phyloP scores from a whole-genome alignment of 192 early-diverging fungal genomes.

The Backusella tuberculispora region DNA sequence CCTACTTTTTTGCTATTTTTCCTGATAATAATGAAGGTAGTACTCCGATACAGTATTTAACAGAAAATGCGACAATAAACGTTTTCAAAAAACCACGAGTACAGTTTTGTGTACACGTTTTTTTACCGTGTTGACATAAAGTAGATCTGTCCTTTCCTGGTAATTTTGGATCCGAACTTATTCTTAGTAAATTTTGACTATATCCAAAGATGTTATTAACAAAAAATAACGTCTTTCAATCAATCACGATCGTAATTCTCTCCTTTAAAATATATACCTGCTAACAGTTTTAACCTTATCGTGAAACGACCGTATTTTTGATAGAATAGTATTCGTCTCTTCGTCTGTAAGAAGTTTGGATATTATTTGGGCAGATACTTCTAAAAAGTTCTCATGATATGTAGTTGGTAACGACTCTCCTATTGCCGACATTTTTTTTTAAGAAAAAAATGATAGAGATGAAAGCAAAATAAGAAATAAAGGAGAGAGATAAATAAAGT shows the following conservation, averaged over 20 bases:
- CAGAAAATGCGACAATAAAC: constrained; percentile 59
- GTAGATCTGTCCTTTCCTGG: constrained; percentile 30
- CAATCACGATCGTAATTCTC: constrained; percentile 7
- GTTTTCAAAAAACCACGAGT: constrained; percentile 68
- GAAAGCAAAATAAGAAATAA: not conserved
- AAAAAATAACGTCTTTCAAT: constrained; percentile 20
- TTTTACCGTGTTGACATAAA: constrained; percentile 64
- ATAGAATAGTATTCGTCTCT: constrained; percentile 64
- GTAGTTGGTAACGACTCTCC: constrained; percentile 31
- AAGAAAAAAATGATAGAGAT: not conserved
- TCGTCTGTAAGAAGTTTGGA: constrained; percentile 67
- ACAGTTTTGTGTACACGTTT: constrained; percentile 66
- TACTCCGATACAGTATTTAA: constrained; percentile 62
- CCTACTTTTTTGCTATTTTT: constrained; percentile 55
- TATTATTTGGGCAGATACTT: constrained; percentile 61
- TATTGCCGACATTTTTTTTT: not conserved
- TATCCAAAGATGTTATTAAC: not conserved
- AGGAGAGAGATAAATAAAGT: not conserved
- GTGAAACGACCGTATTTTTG: constrained; percentile 62
- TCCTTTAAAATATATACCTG: constrained; percentile 43
- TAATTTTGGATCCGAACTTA: constrained; percentile 43
- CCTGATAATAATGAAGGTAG: constrained; percentile 58
- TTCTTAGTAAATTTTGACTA: constrained; percentile 48
- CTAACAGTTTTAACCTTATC: constrained; percentile 61
- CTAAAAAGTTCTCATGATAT: constrained; percentile 62